Conservation (phyloP, 2,329 filamentous ascomycete species). For the Verticillium longisporum region DNA sequence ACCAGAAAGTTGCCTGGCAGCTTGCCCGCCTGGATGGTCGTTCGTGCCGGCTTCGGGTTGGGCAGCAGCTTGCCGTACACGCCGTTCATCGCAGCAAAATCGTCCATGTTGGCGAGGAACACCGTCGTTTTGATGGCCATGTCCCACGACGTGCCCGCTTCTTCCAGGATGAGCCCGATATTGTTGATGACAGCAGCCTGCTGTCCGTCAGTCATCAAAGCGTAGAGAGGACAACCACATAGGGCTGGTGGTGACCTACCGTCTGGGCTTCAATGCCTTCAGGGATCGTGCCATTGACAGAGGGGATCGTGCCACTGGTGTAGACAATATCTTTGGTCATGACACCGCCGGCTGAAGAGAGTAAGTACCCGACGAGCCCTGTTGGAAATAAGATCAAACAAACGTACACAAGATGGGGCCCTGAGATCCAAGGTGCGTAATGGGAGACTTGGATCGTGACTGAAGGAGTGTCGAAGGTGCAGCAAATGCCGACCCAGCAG, state of each 20-base stretch:
- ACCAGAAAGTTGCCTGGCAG: conserved; percentile 10
- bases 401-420: conserved; percentile 11
- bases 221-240: background rate
- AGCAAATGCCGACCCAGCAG: conserved; percentile 3
- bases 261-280: conserved; percentile 14
- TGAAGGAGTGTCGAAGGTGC: conserved; percentile 3
- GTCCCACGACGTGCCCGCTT: conserved; percentile 14
- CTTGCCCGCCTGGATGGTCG: conserved; percentile 12
- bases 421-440: conserved; percentile 7
- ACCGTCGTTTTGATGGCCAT: conserved; percentile 13
- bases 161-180: conserved; percentile 11
- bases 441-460: background rate
- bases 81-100: conserved; percentile 14
- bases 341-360: conserved; percentile 9
- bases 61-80: conserved; percentile 12
- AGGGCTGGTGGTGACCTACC: background rate
- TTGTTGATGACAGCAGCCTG: conserved; percentile 8
- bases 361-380: background rate
- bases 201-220: background rate
- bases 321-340: conserved; percentile 10
- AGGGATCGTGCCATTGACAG: conserved; percentile 12
- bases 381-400: too few relatives aligned
- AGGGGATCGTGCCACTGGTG: conserved; percentile 11
- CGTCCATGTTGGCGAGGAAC: conserved; percentile 13
- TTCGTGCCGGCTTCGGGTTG: conserved; percentile 8